Evolutionary conservation across 768 basidiomycete genomes (phyloP).

Genomic region (Daedaleopsis nitida): DNA sequence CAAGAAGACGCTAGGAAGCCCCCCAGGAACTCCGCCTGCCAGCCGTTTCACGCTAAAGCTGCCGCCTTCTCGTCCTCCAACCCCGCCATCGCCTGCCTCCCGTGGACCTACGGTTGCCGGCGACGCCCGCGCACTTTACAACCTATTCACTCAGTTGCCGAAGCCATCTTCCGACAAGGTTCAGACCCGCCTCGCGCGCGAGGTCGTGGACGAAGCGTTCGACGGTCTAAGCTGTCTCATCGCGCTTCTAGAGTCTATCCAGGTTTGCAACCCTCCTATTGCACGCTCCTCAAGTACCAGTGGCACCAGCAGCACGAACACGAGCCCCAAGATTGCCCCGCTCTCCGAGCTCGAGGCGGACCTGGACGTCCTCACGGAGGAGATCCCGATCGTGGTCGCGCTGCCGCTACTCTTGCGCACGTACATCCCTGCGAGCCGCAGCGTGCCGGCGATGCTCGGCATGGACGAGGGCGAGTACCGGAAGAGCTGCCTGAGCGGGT

Average conservation of each 20-base stretch:
- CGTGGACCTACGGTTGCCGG: slow-evolving; percentile 46
- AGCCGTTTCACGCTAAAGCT: slow-evolving; percentile 68
- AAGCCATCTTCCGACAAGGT: slow-evolving; percentile 55
- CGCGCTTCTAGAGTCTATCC: slow-evolving; percentile 56
- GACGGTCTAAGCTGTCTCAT: slow-evolving; percentile 60
- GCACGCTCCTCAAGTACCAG: neutral
- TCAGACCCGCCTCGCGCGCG: slow-evolving; percentile 59
- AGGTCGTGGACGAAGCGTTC: slow-evolving; percentile 82
- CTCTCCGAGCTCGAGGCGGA: slow-evolving; percentile 37
- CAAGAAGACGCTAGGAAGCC: slow-evolving; percentile 38
- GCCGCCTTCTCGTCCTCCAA: slow-evolving; percentile 66
- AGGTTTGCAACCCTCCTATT: slow-evolving; percentile 25
- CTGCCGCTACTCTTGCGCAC: slow-evolving; percentile 66
- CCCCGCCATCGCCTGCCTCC: slow-evolving; percentile 44
- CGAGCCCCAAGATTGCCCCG: slow-evolving; percentile 15
- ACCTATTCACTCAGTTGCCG: slow-evolving; percentile 62
- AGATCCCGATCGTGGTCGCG: slow-evolving; percentile 74
- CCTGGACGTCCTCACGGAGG: slow-evolving; percentile 55
- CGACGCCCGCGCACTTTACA: slow-evolving; percentile 65
- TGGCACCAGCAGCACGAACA: neutral
- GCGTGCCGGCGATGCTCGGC: slow-evolving; percentile 57
- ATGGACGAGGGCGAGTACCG: slow-evolving; percentile 67
- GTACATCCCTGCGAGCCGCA: slow-evolving; percentile 36
- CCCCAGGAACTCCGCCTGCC: slow-evolving; percentile 57
- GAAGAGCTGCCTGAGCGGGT: slow-evolving; percentile 69